Conservation (phyloP, 169 alveolate species). For the Amoebophrya sp. region DNA sequence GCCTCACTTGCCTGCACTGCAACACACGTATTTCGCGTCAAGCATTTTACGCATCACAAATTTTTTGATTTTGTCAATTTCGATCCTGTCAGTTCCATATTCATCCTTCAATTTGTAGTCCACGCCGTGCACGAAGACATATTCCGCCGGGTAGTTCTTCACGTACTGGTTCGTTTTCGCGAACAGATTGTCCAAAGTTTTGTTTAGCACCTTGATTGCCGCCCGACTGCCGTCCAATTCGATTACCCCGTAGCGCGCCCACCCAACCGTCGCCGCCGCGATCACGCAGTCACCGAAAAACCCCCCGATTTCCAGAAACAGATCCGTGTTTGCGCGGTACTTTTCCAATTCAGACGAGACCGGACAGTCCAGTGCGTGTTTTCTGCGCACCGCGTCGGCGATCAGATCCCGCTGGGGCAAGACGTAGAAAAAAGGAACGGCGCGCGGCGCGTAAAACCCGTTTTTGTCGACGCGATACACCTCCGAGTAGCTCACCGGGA, state of each 20-base stretch:
- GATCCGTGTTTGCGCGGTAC: background rate
- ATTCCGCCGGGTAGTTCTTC: background rate
- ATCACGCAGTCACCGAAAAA: background rate
- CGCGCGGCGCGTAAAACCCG: background rate
- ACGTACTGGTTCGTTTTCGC: background rate
- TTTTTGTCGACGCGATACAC: too few species aligned
- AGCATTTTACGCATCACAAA: too few species aligned
- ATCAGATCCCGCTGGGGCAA: background rate
- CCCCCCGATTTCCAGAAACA: background rate
- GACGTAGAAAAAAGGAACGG: background rate
- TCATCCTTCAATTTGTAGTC: too few species aligned
- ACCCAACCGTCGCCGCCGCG: background rate
- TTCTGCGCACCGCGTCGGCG: background rate
- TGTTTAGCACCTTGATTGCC: background rate
- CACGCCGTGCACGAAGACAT: background rate
- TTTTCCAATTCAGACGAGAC: background rate
- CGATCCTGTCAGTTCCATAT: too few species aligned
- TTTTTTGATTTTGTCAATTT: too few species aligned
- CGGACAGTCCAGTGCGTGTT: conserved; percentile 15
- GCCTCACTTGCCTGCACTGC: too few species aligned
- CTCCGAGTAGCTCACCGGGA: background rate
- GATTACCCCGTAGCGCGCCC: conserved; percentile 2
- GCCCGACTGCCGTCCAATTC: background rate
- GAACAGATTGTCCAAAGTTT: background rate
- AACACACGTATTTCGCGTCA: too few species aligned